Percentiles rank a stretch among this genome's conserved stretches.
Conservation (phyloP, 148 eudicot genomes). For the Linanthus parryae region DNA sequence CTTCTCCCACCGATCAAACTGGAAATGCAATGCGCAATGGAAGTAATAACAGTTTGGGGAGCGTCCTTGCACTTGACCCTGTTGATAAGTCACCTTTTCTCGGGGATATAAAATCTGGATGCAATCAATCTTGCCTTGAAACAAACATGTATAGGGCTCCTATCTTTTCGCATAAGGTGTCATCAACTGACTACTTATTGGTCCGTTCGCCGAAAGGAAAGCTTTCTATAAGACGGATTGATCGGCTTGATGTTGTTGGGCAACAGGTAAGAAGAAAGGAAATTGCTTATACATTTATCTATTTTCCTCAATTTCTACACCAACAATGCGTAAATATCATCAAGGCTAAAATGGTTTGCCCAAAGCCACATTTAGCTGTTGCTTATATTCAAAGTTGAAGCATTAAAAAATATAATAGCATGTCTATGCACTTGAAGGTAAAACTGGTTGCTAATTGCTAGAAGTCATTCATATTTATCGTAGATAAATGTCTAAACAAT, state of each 20-base stretch:
- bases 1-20: conserved; percentile 72
- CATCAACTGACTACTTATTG: conserved; percentile 87
- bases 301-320: too few relatives aligned
- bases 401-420: too few relatives aligned
- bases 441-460: too few relatives aligned
- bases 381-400: too few relatives aligned
- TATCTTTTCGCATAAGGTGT: conserved; percentile 73
- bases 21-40: conserved; percentile 56
- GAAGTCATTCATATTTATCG: too few relatives aligned
- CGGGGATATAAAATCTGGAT: conserved; percentile 90
- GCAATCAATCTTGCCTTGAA: conserved; percentile 81
- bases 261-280: conserved; percentile 61
- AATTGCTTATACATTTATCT: too few relatives aligned
- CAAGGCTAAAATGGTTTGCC: too few relatives aligned
- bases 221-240: conserved; percentile 87
- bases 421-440: too few relatives aligned
- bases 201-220: conserved; percentile 96
- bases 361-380: too few relatives aligned
- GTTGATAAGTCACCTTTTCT: conserved; percentile 98
- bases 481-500: too few relatives aligned
- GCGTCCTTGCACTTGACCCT: conserved; percentile 77
- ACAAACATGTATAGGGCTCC: conserved; percentile 97
- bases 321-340: too few relatives aligned
- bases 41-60: conserved; percentile 60
- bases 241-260: conserved; percentile 87